phyloP scores from a whole-genome alignment of 2,329 filamentous ascomycete species.

The Tympanopsis confertula region DNA sequence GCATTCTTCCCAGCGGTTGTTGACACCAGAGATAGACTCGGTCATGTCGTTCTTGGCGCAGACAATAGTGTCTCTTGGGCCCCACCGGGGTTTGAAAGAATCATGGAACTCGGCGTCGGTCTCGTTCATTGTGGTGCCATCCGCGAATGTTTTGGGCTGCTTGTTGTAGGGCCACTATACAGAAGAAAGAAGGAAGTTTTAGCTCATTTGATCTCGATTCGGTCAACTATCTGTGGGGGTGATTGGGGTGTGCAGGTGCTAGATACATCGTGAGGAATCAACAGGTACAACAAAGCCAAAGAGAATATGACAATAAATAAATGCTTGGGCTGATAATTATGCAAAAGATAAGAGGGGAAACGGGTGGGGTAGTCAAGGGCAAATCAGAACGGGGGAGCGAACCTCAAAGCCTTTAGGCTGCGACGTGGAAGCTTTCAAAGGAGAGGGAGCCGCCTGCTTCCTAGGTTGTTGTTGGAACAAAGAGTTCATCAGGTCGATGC shows the following conservation, averaged over 20 bases:
- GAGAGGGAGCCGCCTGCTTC: slow-evolving; percentile 33
- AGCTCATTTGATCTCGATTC: slow-evolving; percentile 22
- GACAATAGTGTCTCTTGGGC: slow-evolving; percentile 61
- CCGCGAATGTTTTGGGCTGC: slow-evolving; percentile 56
- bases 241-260: neutral
- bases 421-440: slow-evolving; percentile 41
- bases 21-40: slow-evolving; percentile 21
- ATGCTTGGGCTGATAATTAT: too few species aligned
- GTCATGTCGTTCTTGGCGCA: slow-evolving; percentile 26
- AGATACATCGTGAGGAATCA: slow-evolving; percentile 12
- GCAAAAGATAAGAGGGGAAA: too few species aligned
- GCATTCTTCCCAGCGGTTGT: neutral
- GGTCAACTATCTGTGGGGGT: slow-evolving; percentile 11
- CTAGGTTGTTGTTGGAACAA: slow-evolving; percentile 60
- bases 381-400: slow-evolving; percentile 48
- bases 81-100: slow-evolving; percentile 70
- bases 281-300: slow-evolving; percentile 12
- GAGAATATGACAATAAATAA: neutral
- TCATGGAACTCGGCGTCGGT: slow-evolving; percentile 44
- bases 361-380: too few species aligned
- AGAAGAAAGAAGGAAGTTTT: slow-evolving; percentile 26
- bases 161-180: slow-evolving; percentile 78
- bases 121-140: slow-evolving; percentile 47
- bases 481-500: slow-evolving; percentile 93
- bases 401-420: slow-evolving; percentile 50